Evolutionary conservation across 164 flowering plant species (phyloP).

Genomic region (Platanus orientalis): DNA sequence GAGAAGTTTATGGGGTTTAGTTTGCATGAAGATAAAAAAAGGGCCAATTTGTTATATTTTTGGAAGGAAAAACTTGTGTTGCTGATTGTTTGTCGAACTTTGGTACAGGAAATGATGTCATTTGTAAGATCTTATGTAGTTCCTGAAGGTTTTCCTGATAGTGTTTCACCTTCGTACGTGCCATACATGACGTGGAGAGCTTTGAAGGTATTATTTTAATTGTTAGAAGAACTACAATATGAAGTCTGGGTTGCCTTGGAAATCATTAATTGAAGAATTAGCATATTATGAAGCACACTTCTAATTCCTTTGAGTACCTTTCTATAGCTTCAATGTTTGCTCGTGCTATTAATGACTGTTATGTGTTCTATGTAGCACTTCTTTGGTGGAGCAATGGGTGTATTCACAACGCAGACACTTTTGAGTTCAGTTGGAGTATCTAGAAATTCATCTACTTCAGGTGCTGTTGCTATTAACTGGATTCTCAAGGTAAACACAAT

Average conservation of each 20-base stretch:
- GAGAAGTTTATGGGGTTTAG: too few relatives aligned
- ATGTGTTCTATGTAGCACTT: constrained; percentile 57
- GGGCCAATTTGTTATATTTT: background rate
- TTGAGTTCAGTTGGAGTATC: constrained; percentile 89
- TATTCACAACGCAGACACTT: constrained; percentile 89
- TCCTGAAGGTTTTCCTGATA: constrained; percentile 97
- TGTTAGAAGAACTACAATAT: too few relatives aligned
- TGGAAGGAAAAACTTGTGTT: background rate
- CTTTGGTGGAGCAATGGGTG: constrained; percentile 99
- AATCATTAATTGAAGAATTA: too few relatives aligned
- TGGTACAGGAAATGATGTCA: constrained; percentile 69
- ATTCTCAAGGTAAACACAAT: constrained; percentile 93
- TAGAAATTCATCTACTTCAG: constrained; percentile 54
- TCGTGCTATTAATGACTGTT: background rate
- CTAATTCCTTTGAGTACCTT: background rate
- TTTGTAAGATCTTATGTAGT: constrained; percentile 92
- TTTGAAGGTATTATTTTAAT: constrained; percentile 56
- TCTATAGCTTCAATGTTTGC: background rate
- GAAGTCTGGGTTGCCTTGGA: too few relatives aligned
- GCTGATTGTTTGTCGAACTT: background rate
- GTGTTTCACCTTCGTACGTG: constrained; percentile 82
- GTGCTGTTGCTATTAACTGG: constrained; percentile 98
- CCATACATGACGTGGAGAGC: constrained; percentile 99
- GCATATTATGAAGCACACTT: too few relatives aligned
- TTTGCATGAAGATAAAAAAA: too few relatives aligned